These are phyloP conservation scores for Piloderma croceum DNA, from an alignment of 768 basidiomycete species.

Conservation along the genomic window DNA sequence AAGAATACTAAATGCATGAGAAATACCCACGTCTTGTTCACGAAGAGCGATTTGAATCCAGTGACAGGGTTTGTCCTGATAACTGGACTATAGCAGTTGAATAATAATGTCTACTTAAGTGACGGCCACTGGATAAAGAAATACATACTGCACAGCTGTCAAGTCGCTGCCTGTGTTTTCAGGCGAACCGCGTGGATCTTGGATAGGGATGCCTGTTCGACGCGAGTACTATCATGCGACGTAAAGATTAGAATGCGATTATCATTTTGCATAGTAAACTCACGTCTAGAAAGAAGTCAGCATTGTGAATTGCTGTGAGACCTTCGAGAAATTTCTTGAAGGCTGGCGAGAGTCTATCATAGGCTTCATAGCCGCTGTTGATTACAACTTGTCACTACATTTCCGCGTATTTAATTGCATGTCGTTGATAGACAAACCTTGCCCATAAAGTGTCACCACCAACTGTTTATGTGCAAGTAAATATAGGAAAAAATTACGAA, in stretches of 20 bases:
- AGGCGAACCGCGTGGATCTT: conserved; percentile 45
- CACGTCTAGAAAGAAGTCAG: conserved; percentile 30
- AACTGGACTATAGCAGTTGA: conserved; percentile 28
- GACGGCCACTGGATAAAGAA: not conserved
- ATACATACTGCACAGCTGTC: conserved; percentile 36
- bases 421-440: conserved; percentile 1
- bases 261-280: not conserved
- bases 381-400: not conserved
- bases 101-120: too few relatives aligned
- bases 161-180: conserved; percentile 45
- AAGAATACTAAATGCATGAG: not conserved
- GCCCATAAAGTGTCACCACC: conserved; percentile 29
- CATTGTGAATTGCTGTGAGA: conserved; percentile 50
- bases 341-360: conserved; percentile 55
- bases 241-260: not conserved
- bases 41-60: conserved; percentile 51
- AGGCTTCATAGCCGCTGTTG: conserved; percentile 54
- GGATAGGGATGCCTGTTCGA: conserved; percentile 22
- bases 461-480: too few relatives aligned
- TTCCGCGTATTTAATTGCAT: not conserved
- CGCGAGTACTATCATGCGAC: conserved; percentile 24
- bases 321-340: conserved; percentile 51
- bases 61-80: conserved; percentile 56
- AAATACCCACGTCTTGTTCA: conserved; percentile 41
- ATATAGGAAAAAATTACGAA: conserved; percentile 4